Evolutionary conservation across 192 early-diverging fungal genomes (phyloP).

Genomic region (Phycomyces nitens): DNA sequence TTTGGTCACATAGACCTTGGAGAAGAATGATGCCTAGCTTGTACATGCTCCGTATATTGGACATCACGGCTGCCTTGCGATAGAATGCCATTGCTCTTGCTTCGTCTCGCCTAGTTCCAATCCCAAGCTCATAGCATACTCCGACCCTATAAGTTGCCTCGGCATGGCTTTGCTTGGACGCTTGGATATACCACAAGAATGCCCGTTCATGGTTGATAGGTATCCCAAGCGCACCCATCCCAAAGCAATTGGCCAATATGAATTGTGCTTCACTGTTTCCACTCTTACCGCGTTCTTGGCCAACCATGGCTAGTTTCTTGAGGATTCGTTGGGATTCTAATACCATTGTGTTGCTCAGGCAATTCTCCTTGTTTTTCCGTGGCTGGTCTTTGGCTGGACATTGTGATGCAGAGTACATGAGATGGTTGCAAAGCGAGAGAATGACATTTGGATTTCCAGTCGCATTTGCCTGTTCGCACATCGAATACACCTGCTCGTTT

Average conservation of each 20-base stretch:
- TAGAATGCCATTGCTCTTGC: constrained; percentile 85
- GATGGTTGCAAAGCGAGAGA: neutral
- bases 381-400: neutral
- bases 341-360: constrained; percentile 66
- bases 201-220: constrained; percentile 83
- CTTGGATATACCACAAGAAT: constrained; percentile 85
- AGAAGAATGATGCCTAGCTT: constrained; percentile 90
- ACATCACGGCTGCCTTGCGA: constrained; percentile 83
- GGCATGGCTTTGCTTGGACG: constrained; percentile 87
- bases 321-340: constrained; percentile 83
- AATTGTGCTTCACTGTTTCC: constrained; percentile 88
- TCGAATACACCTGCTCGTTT: neutral
- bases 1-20: constrained; percentile 74
- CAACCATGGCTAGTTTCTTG: constrained; percentile 71
- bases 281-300: constrained; percentile 68
- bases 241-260: constrained; percentile 87
- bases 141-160: constrained; percentile 89
- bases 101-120: constrained; percentile 81
- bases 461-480: neutral
- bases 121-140: constrained; percentile 94
- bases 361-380: constrained; percentile 55
- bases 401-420: neutral
- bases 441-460: neutral
- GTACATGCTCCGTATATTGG: constrained; percentile 94
- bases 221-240: constrained; percentile 81